Evolutionary conservation across 176 grass and related monocot species (phyloP).

Genomic region (Ampelocalamus luodianensis): DNA sequence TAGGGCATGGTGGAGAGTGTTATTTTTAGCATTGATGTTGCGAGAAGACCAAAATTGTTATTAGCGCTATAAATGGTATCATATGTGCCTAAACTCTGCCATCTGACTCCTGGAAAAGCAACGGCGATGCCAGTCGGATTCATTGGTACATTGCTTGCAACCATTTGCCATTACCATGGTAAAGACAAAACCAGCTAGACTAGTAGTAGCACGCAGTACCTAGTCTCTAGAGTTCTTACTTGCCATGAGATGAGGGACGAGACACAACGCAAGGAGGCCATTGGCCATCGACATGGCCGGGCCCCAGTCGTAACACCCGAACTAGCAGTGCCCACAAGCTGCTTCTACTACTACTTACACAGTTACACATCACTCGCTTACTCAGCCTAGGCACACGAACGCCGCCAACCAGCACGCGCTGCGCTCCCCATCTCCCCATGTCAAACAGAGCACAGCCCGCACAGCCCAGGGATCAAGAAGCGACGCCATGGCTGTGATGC

Average conservation of each 20-base stretch:
- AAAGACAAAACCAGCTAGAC: neutral
- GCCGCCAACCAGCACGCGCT: neutral
- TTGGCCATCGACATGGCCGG: neutral
- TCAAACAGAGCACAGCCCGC: constrained; percentile 40
- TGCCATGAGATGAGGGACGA: too few species aligned
- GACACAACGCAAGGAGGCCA: neutral
- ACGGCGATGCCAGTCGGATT: too few species aligned
- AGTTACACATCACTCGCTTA: neutral
- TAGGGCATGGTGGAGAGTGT: too few species aligned
- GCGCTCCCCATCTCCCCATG: constrained; percentile 47
- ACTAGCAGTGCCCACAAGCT: too few species aligned
- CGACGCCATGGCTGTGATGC: constrained; percentile 37
- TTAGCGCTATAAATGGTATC: too few species aligned
- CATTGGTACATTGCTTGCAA: neutral
- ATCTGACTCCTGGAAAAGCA: too few species aligned
- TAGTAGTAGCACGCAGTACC: neutral
- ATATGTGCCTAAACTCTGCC: too few species aligned
- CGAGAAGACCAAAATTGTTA: too few species aligned
- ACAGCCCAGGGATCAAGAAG: constrained; percentile 16
- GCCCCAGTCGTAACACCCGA: neutral
- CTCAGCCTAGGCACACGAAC: neutral
- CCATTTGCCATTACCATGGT: neutral
- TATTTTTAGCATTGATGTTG: too few species aligned
- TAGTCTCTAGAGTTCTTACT: neutral
- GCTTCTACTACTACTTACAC: too few species aligned